Conservation (phyloP, 306 rosid species). For the Medicago lupulina region DNA sequence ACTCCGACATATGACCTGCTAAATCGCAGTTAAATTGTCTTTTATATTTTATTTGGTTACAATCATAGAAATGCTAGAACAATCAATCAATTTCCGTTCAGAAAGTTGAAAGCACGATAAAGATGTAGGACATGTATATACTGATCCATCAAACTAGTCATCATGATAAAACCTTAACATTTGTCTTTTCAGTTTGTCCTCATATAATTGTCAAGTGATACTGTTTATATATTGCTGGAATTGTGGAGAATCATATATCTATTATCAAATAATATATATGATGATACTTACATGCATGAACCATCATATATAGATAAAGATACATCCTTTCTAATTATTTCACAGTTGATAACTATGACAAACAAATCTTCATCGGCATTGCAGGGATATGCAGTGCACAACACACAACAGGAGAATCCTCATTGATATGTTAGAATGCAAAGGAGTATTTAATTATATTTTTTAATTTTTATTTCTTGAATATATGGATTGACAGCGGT, state of each 20-base stretch:
- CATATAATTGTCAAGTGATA: slow-evolving; percentile 60
- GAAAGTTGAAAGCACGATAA: slow-evolving; percentile 59
- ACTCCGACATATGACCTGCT: slow-evolving; percentile 56
- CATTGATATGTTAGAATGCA: not conserved
- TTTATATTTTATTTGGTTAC: slow-evolving; percentile 58
- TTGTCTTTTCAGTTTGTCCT: slow-evolving; percentile 95
- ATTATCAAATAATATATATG: slow-evolving; percentile 1
- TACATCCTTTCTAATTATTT: slow-evolving; percentile 35
- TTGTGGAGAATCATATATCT: slow-evolving; percentile 39
- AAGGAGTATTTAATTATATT: not conserved
- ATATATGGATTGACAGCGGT: too few species aligned
- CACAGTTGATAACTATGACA: too few species aligned
- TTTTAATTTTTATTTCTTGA: not conserved
- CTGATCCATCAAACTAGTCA: slow-evolving; percentile 64
- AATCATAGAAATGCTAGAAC: slow-evolving; percentile 62
- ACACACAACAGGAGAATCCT: not conserved
- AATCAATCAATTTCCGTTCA: slow-evolving; percentile 50
- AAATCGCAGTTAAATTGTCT: slow-evolving; percentile 59
- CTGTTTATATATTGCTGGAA: slow-evolving; percentile 47
- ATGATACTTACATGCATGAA: slow-evolving; percentile 42
- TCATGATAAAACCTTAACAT: slow-evolving; percentile 94
- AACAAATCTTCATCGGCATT: slow-evolving; percentile 24
- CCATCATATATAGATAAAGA: slow-evolving; percentile 28
- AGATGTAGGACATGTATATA: slow-evolving; percentile 69
- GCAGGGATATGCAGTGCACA: slow-evolving; percentile 48